These are phyloP conservation scores for Penstemon eatonii DNA, from an alignment of 257 asterid genomes.

Conservation along the genomic window DNA sequence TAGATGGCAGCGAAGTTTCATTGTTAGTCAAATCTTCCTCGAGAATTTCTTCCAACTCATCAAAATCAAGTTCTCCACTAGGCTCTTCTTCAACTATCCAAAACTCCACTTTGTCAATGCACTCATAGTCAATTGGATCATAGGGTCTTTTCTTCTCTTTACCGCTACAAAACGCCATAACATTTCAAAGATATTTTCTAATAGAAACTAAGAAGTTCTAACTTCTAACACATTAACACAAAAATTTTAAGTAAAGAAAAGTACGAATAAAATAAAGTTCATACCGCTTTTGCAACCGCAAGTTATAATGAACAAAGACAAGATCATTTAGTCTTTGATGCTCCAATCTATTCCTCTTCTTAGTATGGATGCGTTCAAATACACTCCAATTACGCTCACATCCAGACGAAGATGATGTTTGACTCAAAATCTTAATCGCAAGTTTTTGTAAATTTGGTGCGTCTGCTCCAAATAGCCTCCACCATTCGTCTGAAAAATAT, in stretches of 20 bases:
- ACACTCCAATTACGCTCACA: slow-evolving; percentile 21
- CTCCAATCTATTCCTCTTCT: slow-evolving; percentile 1
- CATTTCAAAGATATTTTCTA: not conserved
- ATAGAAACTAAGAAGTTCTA: too few relatives aligned
- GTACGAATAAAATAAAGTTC: not conserved
- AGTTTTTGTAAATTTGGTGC: slow-evolving; percentile 13
- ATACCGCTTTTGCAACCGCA: not conserved
- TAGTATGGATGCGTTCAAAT: slow-evolving; percentile 14
- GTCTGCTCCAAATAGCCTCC: not conserved
- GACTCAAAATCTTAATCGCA: slow-evolving; percentile 7
- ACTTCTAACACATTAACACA: not conserved
- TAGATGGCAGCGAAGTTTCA: too few relatives aligned
- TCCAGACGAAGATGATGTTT: not conserved
- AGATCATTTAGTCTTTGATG: slow-evolving; percentile 13
- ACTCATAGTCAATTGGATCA: slow-evolving; percentile 24
- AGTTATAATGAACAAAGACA: slow-evolving; percentile 6
- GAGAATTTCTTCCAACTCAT: not conserved
- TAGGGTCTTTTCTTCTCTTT: not conserved
- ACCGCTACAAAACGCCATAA: not conserved
- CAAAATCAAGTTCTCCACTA: slow-evolving; percentile 6
- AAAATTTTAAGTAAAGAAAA: not conserved
- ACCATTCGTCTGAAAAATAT: not conserved
- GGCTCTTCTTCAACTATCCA: not conserved
- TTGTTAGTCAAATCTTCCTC: too few relatives aligned
- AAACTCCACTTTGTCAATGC: not conserved